These are phyloP conservation scores for Penicillium sp. DNA, from an alignment of 2,329 filamentous ascomycete species.

Conservation along the genomic window DNA sequence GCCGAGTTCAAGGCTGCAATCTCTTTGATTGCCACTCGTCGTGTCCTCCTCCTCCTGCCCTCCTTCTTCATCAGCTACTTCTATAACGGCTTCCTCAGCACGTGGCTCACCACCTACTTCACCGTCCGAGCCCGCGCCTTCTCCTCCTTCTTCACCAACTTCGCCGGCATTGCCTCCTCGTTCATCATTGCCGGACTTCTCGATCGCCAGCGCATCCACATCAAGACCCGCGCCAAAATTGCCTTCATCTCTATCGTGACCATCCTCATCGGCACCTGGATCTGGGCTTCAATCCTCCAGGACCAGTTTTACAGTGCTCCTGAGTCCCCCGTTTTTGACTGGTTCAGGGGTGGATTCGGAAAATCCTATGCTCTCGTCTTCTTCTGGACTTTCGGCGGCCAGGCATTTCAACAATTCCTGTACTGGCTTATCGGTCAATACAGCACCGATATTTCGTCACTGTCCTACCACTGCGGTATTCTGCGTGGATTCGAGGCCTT, in stretches of 20 bases:
- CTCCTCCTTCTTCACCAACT: slow-evolving; percentile 33
- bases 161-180: slow-evolving; percentile 29
- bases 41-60: slow-evolving; percentile 29
- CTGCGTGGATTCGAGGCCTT: slow-evolving; percentile 31
- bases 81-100: slow-evolving; percentile 36
- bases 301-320: slow-evolving; percentile 27
- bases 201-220: slow-evolving; percentile 29
- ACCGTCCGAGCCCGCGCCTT: slow-evolving; percentile 31
- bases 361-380: slow-evolving; percentile 30
- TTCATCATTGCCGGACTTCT: slow-evolving; percentile 29
- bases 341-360: slow-evolving; percentile 30
- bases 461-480: slow-evolving; percentile 32
- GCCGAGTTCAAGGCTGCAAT: slow-evolving; percentile 30
- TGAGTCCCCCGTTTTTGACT: slow-evolving; percentile 29
- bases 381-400: slow-evolving; percentile 31
- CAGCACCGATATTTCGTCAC: slow-evolving; percentile 29
- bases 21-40: slow-evolving; percentile 25
- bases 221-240: slow-evolving; percentile 30
- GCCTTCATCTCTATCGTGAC: slow-evolving; percentile 25
- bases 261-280: slow-evolving; percentile 29
- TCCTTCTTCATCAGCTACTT: slow-evolving; percentile 38
- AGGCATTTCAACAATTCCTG: slow-evolving; percentile 32
- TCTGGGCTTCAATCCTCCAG: slow-evolving; percentile 30
- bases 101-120: slow-evolving; percentile 32
- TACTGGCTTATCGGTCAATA: slow-evolving; percentile 34